Evolutionary conservation across 345 rosid species (phyloP).

Genomic region (Geranium rotundifolium): DNA sequence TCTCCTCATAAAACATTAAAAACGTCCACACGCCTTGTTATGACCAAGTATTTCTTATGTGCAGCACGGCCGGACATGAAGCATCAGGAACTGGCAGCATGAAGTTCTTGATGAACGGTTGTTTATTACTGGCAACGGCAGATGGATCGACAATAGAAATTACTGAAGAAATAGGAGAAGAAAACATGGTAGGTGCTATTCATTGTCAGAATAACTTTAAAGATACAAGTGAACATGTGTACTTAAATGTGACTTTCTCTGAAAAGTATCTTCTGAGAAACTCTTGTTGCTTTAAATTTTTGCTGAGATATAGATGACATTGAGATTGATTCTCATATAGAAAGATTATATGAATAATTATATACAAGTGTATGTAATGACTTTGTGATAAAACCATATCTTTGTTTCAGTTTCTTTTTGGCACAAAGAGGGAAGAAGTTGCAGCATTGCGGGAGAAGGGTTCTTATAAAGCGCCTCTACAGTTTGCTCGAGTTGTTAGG

Average conservation of each 20-base stretch:
- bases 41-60: not conserved
- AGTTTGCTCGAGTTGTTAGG: not conserved
- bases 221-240: too few species aligned
- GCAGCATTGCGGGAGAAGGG: slow-evolving; percentile 26
- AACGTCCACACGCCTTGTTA: too few species aligned
- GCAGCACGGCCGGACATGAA: slow-evolving; percentile 42
- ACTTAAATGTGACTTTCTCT: too few species aligned
- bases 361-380: not conserved
- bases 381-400: slow-evolving; percentile 5
- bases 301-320: too few species aligned
- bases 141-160: slow-evolving; percentile 40
- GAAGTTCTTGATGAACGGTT: slow-evolving; percentile 44
- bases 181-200: slow-evolving; percentile 22
- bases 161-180: slow-evolving; percentile 34
- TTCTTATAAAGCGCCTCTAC: slow-evolving; percentile 21
- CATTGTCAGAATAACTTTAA: too few species aligned
- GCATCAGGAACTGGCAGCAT: slow-evolving; percentile 44
- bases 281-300: too few species aligned
- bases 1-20: too few species aligned
- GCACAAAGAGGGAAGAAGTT: slow-evolving; percentile 30
- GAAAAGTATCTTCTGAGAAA: too few species aligned
- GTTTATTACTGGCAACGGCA: slow-evolving; percentile 36
- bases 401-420: slow-evolving; percentile 30
- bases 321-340: not conserved
- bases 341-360: too few species aligned